Conservation (phyloP, 257 asterid genomes). For the Solanum megistacrolobum region DNA sequence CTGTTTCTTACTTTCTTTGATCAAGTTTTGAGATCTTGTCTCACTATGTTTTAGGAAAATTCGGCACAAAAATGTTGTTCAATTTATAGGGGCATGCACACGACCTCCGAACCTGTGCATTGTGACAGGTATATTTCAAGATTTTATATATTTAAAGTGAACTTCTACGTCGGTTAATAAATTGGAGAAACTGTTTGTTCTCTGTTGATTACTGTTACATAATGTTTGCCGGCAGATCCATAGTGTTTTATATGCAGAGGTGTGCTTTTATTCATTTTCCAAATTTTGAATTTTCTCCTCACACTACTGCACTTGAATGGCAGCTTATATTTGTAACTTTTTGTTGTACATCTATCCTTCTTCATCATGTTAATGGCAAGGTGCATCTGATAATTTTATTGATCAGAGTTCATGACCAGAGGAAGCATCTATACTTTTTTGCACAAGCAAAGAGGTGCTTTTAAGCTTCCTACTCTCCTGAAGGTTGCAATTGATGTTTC, state of each 20-base stretch:
- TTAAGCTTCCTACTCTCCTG: constrained; percentile 29
- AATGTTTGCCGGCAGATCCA: neutral
- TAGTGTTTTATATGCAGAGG: neutral
- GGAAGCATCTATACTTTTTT: constrained; percentile 32
- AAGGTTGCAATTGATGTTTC: constrained; percentile 39
- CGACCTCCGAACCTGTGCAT: constrained; percentile 38
- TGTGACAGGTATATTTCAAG: constrained; percentile 26
- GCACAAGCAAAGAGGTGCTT: constrained; percentile 27
- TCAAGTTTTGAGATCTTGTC: neutral
- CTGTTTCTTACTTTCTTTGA: neutral
- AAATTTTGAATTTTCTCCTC: neutral
- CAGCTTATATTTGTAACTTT: neutral
- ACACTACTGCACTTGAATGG: neutral
- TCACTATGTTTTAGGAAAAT: constrained; percentile 21
- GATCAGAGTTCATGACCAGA: constrained; percentile 39
- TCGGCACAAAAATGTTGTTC: constrained; percentile 46
- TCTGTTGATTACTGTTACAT: neutral
- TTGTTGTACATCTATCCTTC: neutral
- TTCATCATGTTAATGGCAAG: neutral
- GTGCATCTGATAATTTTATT: neutral
- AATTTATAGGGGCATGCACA: constrained; percentile 45
- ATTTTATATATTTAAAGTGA: neutral
- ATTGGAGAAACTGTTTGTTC: neutral
- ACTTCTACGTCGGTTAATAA: neutral
- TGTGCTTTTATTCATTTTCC: neutral